Evolutionary conservation across 345 rosid species (phyloP), one percentile per base, ranked within the genome.

Genomic region (Physaria fendleri): DNA sequence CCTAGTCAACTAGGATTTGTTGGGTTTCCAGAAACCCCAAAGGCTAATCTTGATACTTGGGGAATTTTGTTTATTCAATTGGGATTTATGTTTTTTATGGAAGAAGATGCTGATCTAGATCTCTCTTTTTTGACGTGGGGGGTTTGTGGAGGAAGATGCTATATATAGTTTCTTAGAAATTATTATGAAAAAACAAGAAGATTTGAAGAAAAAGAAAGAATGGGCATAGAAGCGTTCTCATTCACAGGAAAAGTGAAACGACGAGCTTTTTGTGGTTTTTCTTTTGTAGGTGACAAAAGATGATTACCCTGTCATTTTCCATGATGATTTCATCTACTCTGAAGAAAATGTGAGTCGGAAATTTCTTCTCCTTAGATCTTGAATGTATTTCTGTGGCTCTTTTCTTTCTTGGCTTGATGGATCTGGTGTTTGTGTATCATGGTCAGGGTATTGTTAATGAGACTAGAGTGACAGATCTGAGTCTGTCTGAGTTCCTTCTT

Each of bases 221-320:
- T 37, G 50, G 40, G 42, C 29, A 25, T 64, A 17, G 53, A 65
- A 55, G 67, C 66, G 47, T 30, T 25, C 17, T 2, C 56, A 61
- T 30, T 25, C 17, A 9, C 56, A 45, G 37, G 71, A 38, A 54
- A 65, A 65, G 50, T 47, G 33, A 37, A 5, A 2, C 45, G 50
- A 66, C 57, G 55, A 67, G 72, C 58, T 57, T 66, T 66, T 18
- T 37, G 41, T 74, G 66, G 52, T 69, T 76, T 74, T 77, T 71
- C 80, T 51, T 77, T 78, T 87, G 79, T 57, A 93, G 99, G 99
- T 93, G 71, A 93, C 99, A 24, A 85, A 75, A 55, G 99, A 93
- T 76, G 86, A 74, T 62, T 82, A 74, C 60, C 99, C 99, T 0
- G 79, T 93, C 66, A 93, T 93, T 75, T 93, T 89, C 79, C 99